Evolutionary conservation across 2,329 filamentous ascomycete species (phyloP), one percentile per base, ranked within the genome.

Genomic region (Cylindrodendrum hubeiense): DNA sequence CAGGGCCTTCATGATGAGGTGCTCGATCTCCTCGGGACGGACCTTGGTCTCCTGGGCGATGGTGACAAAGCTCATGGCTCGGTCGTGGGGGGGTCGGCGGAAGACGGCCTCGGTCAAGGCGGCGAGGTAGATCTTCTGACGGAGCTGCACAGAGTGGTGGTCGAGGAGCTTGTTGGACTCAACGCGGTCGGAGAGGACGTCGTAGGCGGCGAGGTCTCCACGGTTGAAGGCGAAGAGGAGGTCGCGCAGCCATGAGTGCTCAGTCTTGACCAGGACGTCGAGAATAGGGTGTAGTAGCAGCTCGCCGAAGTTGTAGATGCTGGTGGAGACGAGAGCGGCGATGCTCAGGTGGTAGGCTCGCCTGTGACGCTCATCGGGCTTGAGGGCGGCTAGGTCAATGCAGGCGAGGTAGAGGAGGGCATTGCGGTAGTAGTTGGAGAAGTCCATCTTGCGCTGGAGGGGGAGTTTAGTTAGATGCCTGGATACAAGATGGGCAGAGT

Each of bases 231-330:
- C 95, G 77, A 98, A 97, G 49, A 99, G 90, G n/a, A 99, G 90
- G 46, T 98, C 93, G 68, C 94, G 93, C 69, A 99, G 88, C 96
- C 96, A 99, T 55, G 90, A 86, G 78, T 91, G 87, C 24, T 91
- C 90, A 74, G 91, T 89, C 75, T 86, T 86, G 24, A 79, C 77
- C 56, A 99, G 89, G 21, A 92, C 91, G 77, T 97, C 93, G 68
- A 99, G 90, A 77, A 99, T 97, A 4, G 96, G 96, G 79, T 99
- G 96, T 72, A 99, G 89, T 33, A 99, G 89, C n/a, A 99, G 91
- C 85, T 99, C 96, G 80, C 96, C 96, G 75, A 99, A 99, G 85
- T 99, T 99, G 89, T 99, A 98, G 83, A 98, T 99, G 75, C 90
- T 93, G 76, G 95, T 93, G 54, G 95, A 98, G 41, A 98, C 93